Conservation (phyloP, 306 rosid species). For the Inga oerstediana region DNA sequence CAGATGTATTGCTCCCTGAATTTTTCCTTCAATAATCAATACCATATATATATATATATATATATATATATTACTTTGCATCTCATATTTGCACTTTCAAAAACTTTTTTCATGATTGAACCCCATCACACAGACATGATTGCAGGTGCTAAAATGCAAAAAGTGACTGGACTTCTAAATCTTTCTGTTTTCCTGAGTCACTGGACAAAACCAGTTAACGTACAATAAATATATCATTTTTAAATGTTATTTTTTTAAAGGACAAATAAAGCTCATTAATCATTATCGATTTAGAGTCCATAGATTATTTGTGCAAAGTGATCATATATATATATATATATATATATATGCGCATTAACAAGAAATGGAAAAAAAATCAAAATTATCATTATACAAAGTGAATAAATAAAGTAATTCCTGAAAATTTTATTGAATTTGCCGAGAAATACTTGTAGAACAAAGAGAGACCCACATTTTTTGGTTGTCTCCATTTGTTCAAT, state of each 20-base stretch:
- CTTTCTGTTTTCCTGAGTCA: neutral
- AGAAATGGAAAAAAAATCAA: neutral
- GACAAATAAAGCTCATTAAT: neutral
- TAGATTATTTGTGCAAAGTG: too few species aligned
- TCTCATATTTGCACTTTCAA: neutral
- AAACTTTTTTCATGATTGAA: neutral
- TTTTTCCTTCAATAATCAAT: neutral
- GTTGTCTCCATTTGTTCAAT: slow-evolving; percentile 45
- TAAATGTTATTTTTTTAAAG: neutral
- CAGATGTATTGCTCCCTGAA: neutral
- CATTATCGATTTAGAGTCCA: neutral
- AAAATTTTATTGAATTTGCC: slow-evolving; percentile 30
- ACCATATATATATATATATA: too few species aligned
- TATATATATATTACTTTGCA: neutral
- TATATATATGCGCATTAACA: neutral
- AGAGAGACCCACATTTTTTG: slow-evolving; percentile 38
- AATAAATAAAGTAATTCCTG: neutral
- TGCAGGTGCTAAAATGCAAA: neutral
- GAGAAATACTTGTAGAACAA: slow-evolving; percentile 32
- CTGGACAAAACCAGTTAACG: neutral
- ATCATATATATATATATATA: neutral
- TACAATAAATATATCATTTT: neutral
- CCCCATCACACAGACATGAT: neutral
- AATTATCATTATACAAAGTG: neutral
- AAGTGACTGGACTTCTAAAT: neutral